phyloP scores from a whole-genome alignment of 2,329 filamentous ascomycete species.

The Colletotrichum sp. region DNA sequence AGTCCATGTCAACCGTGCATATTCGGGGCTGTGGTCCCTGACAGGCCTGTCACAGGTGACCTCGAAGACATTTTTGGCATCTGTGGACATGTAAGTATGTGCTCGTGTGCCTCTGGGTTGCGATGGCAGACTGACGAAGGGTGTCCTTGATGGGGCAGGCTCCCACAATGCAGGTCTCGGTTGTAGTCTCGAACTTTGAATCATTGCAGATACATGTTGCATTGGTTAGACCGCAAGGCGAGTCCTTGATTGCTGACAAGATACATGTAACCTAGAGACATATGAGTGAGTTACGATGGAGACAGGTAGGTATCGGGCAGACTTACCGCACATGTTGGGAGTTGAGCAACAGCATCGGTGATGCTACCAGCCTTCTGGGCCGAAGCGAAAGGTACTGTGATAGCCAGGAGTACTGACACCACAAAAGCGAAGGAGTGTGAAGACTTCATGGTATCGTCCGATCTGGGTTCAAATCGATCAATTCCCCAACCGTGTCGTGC shows the following conservation, averaged over 20 bases:
- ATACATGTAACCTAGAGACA: not conserved
- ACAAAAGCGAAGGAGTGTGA: not conserved
- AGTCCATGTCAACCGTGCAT: not conserved
- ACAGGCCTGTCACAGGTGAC: slow-evolving; percentile 2
- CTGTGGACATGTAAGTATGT: not conserved
- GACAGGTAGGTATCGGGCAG: not conserved
- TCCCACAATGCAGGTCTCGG: slow-evolving; percentile 5
- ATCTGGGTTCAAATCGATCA: not conserved
- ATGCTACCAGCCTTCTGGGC: slow-evolving; percentile 8
- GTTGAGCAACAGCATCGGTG: slow-evolving; percentile 13
- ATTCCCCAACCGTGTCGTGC: not conserved
- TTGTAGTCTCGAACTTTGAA: not conserved
- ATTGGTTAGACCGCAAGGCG: slow-evolving; percentile 2
- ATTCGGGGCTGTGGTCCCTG: slow-evolving; percentile 2
- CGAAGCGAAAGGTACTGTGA: not conserved
- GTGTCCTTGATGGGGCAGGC: slow-evolving; percentile 6
- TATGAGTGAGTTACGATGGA: not conserved
- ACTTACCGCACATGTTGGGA: slow-evolving; percentile 36
- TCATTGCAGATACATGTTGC: slow-evolving; percentile 7
- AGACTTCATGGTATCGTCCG: slow-evolving; percentile 1
- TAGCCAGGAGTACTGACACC: not conserved
- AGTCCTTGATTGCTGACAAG: not conserved
- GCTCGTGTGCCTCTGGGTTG: not conserved
- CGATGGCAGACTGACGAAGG: not conserved
- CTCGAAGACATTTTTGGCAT: slow-evolving; percentile 5